Evolutionary conservation across 1,139 yeast species (phyloP).

Genomic region (Lodderomyces orthopsilosis): DNA sequence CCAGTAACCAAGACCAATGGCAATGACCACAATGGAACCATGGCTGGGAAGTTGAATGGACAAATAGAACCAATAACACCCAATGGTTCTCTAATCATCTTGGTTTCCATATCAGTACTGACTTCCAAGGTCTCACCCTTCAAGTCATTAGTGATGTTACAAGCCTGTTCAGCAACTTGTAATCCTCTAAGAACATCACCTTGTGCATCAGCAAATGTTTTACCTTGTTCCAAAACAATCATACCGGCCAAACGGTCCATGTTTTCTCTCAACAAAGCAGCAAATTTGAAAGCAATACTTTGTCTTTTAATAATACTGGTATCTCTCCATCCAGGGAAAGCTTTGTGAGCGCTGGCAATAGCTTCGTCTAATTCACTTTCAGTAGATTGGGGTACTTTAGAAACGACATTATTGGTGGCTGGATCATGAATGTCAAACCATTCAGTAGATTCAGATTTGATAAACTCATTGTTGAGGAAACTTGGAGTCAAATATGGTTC

Average conservation of each 20-base stretch:
- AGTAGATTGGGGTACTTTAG: conserved; percentile 73
- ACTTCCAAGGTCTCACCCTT: conserved; percentile 70
- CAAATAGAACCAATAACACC: conserved; percentile 71
- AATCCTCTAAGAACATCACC: conserved; percentile 81
- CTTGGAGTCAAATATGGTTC: conserved; percentile 54
- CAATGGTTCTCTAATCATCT: conserved; percentile 63
- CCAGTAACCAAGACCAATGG: conserved; percentile 78
- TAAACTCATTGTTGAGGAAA: conserved; percentile 57
- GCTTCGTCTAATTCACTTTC: conserved; percentile 65
- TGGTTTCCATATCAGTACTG: conserved; percentile 74
- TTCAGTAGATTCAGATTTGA: conserved; percentile 51
- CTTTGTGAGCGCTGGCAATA: conserved; percentile 60
- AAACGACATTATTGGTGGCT: conserved; percentile 65
- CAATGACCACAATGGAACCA: conserved; percentile 83
- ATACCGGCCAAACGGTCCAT: conserved; percentile 70
- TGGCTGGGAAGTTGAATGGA: conserved; percentile 82
- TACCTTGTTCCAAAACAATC: conserved; percentile 79
- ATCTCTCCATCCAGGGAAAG: conserved; percentile 59
- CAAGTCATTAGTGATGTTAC: conserved; percentile 60
- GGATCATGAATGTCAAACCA: conserved; percentile 81
- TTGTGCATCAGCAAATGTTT: conserved; percentile 72
- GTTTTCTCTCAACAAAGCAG: conserved; percentile 61
- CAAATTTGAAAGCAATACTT: conserved; percentile 73
- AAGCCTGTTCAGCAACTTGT: conserved; percentile 76
- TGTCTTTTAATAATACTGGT: conserved; percentile 66